These are phyloP conservation scores for Lepraria neglecta DNA, from an alignment of 495 filamentous ascomycete genomes.

Conservation along the genomic window DNA sequence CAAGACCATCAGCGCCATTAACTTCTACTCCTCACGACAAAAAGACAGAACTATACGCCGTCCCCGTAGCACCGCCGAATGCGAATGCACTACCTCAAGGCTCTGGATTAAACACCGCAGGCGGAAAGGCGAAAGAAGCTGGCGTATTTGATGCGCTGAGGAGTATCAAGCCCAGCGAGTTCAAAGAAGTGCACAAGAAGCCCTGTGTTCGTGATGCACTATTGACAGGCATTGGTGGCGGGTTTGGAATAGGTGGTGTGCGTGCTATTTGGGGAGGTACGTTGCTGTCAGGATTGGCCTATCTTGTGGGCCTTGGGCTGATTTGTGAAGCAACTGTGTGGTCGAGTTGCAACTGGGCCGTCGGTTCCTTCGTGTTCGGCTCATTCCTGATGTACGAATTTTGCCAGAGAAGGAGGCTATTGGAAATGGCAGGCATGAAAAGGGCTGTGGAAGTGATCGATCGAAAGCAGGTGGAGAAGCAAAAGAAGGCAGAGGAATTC, in stretches of 20 bases:
- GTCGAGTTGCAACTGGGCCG: conserved; percentile 74
- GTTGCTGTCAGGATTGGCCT: conserved; percentile 18
- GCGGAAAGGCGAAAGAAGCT: conserved; percentile 40
- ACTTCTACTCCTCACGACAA: conserved; percentile 19
- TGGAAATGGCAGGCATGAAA: conserved; percentile 73
- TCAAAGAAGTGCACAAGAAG: conserved; percentile 64
- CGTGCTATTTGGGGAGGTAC: conserved; percentile 70
- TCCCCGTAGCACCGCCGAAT: conserved; percentile 22
- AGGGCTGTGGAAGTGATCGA: conserved; percentile 75
- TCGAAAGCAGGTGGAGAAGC: conserved; percentile 58
- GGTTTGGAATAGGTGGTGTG: conserved; percentile 65
- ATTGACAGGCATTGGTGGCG: conserved; percentile 72
- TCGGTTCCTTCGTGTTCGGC: conserved; percentile 59
- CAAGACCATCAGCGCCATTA: neutral
- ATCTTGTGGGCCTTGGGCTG: neutral
- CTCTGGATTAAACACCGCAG: conserved; percentile 42
- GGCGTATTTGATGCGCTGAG: conserved; percentile 58
- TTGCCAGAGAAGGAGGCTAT: conserved; percentile 62
- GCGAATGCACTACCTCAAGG: conserved; percentile 44
- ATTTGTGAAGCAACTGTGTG: conserved; percentile 39
- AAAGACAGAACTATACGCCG: conserved; percentile 37
- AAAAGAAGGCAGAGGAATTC: conserved; percentile 48
- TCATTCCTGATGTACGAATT: conserved; percentile 69
- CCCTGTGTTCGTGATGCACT: conserved; percentile 81
- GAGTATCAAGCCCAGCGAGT: conserved; percentile 61